A percentile compares a stretch with the other conserved stretches of the same genome.
Conservation (phyloP, 768 basidiomycete genomes). For the Hydnum rufescens region DNA sequence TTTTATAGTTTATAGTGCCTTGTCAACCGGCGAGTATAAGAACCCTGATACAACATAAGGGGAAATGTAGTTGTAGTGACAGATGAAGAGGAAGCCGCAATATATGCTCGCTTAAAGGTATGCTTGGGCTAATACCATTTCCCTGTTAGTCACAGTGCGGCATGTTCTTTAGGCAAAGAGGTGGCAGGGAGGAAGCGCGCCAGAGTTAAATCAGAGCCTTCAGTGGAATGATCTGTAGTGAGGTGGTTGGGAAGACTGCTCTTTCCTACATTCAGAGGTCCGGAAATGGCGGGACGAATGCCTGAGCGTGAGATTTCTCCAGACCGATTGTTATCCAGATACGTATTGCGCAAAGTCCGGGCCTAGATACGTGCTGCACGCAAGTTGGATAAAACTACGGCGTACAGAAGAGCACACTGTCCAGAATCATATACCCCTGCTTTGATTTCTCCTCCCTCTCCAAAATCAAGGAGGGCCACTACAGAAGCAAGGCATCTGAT, state of each 20-base stretch:
- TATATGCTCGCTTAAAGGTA: no score
- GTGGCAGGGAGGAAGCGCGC: no score
- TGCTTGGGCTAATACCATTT: no score
- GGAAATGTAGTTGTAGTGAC: no score
- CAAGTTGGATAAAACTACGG: neutral
- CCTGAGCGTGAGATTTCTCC: conserved; percentile 75
- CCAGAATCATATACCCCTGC: conserved; percentile 61
- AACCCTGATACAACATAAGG: no score
- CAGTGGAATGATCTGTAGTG: conserved; percentile 28
- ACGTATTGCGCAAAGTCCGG: conserved; percentile 25
- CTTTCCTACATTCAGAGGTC: conserved; percentile 89
- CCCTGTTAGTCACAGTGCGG: no score
- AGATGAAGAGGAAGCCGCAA: no score
- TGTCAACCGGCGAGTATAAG: no score
- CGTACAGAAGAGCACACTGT: conserved; percentile 14
- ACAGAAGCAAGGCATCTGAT: conserved; percentile 56
- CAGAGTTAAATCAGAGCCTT: no score
- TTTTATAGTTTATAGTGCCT: no score
- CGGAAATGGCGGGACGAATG: conserved; percentile 70
- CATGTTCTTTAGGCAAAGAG: no score
- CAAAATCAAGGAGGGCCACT: conserved; percentile 85
- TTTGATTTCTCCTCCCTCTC: conserved; percentile 79
- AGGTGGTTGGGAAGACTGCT: conserved; percentile 73
- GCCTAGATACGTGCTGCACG: conserved; percentile 34
- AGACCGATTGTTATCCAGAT: conserved; percentile 49